Evolutionary conservation across 257 asterid genomes (phyloP).

Genomic region (Ballota nigra): DNA sequence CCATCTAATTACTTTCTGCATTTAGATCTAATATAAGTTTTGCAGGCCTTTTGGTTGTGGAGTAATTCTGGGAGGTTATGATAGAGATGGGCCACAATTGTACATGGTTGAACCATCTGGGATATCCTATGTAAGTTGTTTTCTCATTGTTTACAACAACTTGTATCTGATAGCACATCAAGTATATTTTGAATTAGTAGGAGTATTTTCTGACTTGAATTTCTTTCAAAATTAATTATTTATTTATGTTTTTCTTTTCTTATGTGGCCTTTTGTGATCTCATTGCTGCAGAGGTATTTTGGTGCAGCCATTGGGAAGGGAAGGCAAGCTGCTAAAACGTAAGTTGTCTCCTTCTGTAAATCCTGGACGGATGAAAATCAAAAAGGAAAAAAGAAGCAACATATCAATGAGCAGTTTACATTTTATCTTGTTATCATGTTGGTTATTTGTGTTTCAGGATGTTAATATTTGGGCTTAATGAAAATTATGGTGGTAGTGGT

Average conservation of each 20-base stretch:
- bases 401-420: not conserved
- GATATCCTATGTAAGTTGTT: constrained; percentile 66
- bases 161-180: not conserved
- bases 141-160: not conserved
- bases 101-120: constrained; percentile 93
- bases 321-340: constrained; percentile 98
- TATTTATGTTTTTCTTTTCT: not conserved
- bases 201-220: constrained; percentile 4
- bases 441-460: not conserved
- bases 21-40: constrained; percentile 9
- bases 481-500: not conserved
- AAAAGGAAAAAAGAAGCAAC: not conserved
- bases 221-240: not conserved
- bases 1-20: constrained; percentile 18
- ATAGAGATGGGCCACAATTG: constrained; percentile 81
- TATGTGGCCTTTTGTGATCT: not conserved
- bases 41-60: constrained; percentile 89
- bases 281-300: constrained; percentile 63
- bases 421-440: not conserved
- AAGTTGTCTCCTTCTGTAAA: constrained; percentile 28
- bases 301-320: constrained; percentile 98
- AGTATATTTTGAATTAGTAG: not conserved
- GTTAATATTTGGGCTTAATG: constrained; percentile 7
- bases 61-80: constrained; percentile 82
- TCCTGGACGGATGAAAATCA: not conserved